phyloP scores from a whole-genome alignment of 257 asterid genomes.

The Pogostemon cablin region DNA sequence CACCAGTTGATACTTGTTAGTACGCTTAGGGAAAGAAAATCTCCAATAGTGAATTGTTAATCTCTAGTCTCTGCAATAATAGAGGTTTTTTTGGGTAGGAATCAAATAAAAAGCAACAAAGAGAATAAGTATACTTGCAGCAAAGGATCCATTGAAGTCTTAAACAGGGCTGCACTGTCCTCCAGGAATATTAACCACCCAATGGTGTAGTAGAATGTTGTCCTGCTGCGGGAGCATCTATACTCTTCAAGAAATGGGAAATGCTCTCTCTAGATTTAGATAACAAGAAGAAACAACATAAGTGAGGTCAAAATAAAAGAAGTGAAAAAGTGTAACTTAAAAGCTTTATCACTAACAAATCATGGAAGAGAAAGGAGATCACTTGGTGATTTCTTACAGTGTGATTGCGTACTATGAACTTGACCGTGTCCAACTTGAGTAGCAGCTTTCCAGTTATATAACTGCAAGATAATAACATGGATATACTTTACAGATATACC shows the following conservation, averaged over 20 bases:
- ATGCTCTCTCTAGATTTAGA: slow-evolving; percentile 71
- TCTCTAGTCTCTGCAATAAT: too few species aligned
- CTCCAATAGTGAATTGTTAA: not conserved
- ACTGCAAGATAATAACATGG: slow-evolving; percentile 48
- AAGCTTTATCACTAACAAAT: slow-evolving; percentile 23
- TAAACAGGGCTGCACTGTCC: slow-evolving; percentile 78
- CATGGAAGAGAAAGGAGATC: slow-evolving; percentile 12
- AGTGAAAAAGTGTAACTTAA: slow-evolving; percentile 8
- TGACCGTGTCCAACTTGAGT: slow-evolving; percentile 90
- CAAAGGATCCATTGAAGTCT: slow-evolving; percentile 93
- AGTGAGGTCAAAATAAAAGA: slow-evolving; percentile 24
- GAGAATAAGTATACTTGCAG: slow-evolving; percentile 57
- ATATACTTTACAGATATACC: slow-evolving; percentile 8
- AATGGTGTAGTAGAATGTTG: slow-evolving; percentile 85
- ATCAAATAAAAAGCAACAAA: slow-evolving; percentile 25
- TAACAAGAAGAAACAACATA: slow-evolving; percentile 24
- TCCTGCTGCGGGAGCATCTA: slow-evolving; percentile 89
- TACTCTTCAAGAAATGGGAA: slow-evolving; percentile 90
- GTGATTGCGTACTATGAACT: slow-evolving; percentile 81
- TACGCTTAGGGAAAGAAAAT: slow-evolving; percentile 5
- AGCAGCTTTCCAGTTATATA: slow-evolving; percentile 96
- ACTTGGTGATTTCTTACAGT: slow-evolving; percentile 54
- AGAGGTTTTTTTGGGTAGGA: not conserved
- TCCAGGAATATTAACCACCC: slow-evolving; percentile 93
- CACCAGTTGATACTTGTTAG: not conserved